Base-by-base conservation (phyloP, 306 rosid genomes). In the Arachis stenosperma region DNA sequence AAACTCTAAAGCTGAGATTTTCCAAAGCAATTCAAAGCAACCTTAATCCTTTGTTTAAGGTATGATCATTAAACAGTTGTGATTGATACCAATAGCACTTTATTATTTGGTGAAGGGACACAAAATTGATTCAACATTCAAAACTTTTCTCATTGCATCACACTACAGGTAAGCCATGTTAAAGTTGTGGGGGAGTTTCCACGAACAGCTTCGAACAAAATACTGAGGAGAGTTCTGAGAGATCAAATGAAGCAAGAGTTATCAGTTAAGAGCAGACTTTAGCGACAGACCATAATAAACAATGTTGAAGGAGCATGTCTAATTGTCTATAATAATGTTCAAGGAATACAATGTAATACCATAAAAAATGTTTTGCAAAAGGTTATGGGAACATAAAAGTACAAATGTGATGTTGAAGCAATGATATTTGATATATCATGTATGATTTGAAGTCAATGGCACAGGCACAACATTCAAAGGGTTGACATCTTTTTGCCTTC, bases 1-100 rank as follows among this genome's bases (percentile, higher is more conserved):
- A 86, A 42, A 65, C 75, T 60, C 77, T 92, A 6, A 88, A 76
- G 79, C 53, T 6, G 8, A 84, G 79, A 67, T 81, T 92, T 70
- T 87, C 96, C 47, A 88, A 80, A 81, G 89, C 90, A 42, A 88
- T 90, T 67, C 97, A 88, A 46, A 85, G 76, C 76, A 88, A 86
- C 81, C 95, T 90, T 11, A 90, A 92, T 65, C 98, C 97, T 40
- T 80, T 92, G 65, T 92, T 85, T 81, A 88, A 92, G 98, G 92
- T 91, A 52, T 39, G 65, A 70, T n/a, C 69, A 71, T 76, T 43
- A 48, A 69, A 65, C 66, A 59, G 48, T 71, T 9, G 17, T 63
- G 44, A 72, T 14, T 69, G 40, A 14, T 40, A 36, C 29, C 58
- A 30, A 14, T 40, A 13, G 67, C 13, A 53, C 17, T 63, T 50